phyloP scores from a whole-genome alignment of 2,329 filamentous ascomycete species.

The Talaromyces sp. region DNA sequence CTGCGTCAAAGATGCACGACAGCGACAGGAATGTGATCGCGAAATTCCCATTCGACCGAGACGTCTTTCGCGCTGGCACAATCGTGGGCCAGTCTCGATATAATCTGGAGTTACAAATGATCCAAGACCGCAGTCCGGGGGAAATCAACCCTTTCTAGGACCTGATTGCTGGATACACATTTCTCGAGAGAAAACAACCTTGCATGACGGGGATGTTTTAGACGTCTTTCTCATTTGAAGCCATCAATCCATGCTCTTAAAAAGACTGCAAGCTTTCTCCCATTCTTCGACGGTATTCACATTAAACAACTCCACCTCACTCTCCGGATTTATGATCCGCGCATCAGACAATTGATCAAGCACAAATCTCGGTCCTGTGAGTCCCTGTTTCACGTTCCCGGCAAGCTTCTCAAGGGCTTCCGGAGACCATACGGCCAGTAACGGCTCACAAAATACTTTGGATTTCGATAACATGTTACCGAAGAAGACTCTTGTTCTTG shows the following conservation, averaged over 20 bases:
- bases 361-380: conserved; percentile 23
- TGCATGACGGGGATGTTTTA: conserved; percentile 22
- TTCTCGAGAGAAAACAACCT: conserved; percentile 18
- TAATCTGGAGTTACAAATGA: conserved; percentile 20
- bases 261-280: conserved; percentile 29
- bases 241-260: conserved; percentile 25
- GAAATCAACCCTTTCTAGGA: conserved; percentile 27
- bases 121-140: conserved; percentile 26
- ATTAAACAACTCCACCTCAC: conserved; percentile 26
- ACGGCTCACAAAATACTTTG: conserved; percentile 34
- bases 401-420: conserved; percentile 29
- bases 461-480: conserved; percentile 39
- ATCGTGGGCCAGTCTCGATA: not conserved
- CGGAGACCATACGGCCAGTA: conserved; percentile 39
- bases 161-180: conserved; percentile 31
- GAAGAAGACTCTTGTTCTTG: conserved; percentile 23
- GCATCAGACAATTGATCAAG: conserved; percentile 23
- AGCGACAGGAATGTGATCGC: not conserved
- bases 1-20: not conserved
- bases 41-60: not conserved
- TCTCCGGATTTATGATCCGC: conserved; percentile 18
- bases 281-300: conserved; percentile 42
- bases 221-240: conserved; percentile 17
- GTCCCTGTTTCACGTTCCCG: conserved; percentile 23
- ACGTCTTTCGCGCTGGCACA: conserved; percentile 20